Conservation (phyloP, 805 yeast species). For the Blastobotrys attinorum region DNA sequence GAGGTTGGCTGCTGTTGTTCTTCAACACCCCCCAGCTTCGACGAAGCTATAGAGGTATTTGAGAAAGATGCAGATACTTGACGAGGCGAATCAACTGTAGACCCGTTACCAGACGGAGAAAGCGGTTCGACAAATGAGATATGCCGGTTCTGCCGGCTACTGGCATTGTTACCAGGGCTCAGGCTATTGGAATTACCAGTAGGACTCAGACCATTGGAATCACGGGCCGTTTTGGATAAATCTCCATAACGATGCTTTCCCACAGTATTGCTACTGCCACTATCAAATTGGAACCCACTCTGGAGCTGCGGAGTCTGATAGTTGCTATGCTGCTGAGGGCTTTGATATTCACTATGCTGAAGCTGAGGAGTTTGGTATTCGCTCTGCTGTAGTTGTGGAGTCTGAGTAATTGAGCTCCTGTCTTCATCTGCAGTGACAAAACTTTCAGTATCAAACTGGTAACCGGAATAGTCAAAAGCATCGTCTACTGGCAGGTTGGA, state of each 20-base stretch:
- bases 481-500: slow-evolving; percentile 16
- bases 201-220: background rate
- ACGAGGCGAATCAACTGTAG: slow-evolving; percentile 1
- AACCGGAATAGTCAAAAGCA: slow-evolving; percentile 12
- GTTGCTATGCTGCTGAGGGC: too few species aligned
- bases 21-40: background rate
- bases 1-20: slow-evolving; percentile 1
- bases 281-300: background rate
- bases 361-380: too few species aligned
- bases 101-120: too few species aligned
- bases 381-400: background rate
- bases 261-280: background rate
- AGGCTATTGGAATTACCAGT: background rate
- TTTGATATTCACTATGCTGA: too few species aligned
- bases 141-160: background rate
- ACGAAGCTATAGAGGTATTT: background rate
- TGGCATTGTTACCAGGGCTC: background rate
- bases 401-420: background rate
- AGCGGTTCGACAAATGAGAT: slow-evolving; percentile 4
- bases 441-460: slow-evolving; percentile 6
- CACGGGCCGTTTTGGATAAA: background rate
- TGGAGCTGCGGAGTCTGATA: too few species aligned
- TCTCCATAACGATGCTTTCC: background rate
- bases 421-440: background rate
- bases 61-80: background rate